A percentile compares a stretch with the other conserved stretches of the same genome.
phyloP scores from a whole-genome alignment of 2,329 filamentous ascomycete genomes.

The Fusarium sp. region DNA sequence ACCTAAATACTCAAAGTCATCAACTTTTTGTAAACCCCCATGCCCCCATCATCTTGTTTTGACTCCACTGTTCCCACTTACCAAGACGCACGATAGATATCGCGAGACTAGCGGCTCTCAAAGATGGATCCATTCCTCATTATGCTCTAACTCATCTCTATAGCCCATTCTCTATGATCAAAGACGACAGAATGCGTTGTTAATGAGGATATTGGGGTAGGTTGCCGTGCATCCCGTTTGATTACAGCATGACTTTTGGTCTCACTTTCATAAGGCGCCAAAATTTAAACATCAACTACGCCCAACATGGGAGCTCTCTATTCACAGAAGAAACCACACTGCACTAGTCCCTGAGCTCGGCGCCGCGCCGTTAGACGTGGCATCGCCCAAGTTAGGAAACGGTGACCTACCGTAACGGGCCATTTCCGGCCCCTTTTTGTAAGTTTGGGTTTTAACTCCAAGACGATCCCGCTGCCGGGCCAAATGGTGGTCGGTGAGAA shows the following conservation, averaged over 20 bases:
- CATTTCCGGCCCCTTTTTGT: constrained; percentile 45
- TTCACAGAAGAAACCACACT: constrained; percentile 7
- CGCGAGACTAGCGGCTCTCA: constrained; percentile 30
- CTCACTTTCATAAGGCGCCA: background rate
- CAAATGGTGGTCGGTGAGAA: constrained; percentile 39
- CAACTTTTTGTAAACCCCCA: constrained; percentile 28
- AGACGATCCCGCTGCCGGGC: constrained; percentile 22
- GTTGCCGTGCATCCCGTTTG: constrained; percentile 21
- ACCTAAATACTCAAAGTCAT: background rate
- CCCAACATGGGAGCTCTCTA: constrained; percentile 16
- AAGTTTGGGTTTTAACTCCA: constrained; percentile 22
- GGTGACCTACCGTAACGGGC: constrained; percentile 39
- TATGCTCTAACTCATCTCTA: constrained; percentile 11
- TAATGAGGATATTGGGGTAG: constrained; percentile 7
- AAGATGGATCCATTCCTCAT: constrained; percentile 36
- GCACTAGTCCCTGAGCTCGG: constrained; percentile 28
- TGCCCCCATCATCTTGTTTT: constrained; percentile 38
- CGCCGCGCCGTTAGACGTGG: constrained; percentile 37
- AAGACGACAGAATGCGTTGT: constrained; percentile 9
- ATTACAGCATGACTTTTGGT: constrained; percentile 16
- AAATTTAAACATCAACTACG: background rate
- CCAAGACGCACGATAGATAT: constrained; percentile 40
- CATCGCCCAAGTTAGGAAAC: constrained; percentile 41
- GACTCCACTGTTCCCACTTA: constrained; percentile 40
- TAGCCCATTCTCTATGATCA: background rate